Base-by-base conservation (phyloP, 2,329 filamentous ascomycete species). In the Calonectria hawksworthii region DNA sequence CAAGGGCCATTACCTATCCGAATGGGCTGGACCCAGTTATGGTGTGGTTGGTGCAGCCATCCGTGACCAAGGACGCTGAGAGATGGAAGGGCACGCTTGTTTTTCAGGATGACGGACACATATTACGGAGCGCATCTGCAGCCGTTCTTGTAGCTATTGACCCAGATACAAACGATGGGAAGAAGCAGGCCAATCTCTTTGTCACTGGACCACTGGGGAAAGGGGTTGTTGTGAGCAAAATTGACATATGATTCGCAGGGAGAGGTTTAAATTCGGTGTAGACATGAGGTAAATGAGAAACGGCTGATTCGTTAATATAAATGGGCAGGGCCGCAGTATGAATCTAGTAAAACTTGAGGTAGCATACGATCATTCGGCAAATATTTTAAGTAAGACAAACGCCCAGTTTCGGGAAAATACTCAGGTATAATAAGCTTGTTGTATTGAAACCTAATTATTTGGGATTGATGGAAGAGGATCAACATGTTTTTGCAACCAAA, bases 111-210 rank as follows among this genome's bases (percentile, higher is more conserved):
- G 44, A 34, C 9, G 61, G 61, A 4, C 38, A 65, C 6, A 65
- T 65, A 30, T 26, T 44, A 10, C 38, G 61, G 7, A 65, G 38
- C 14, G 61, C 61, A 13, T 65, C 61, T 7, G 30, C 61, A 2
- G 61, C 61, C 10, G 61, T 65, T 7, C 41, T 47, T 2, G 61
- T 65, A n/a, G 61, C 41, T 16, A 50, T 65, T 34, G 61, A 65
- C 11, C 61, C 61, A 4, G 61, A 65, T 18, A 50, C 30, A 9
- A 65, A 65, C 3, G 18, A 32, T 3, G 61, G 61, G 11, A 65
- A 50, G 41, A 65, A 65, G 41, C 61, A 65, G 21, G 61, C 61
- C 1, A 65, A 47, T 14, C 16, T 65, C 8, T 65, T 65, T 65
- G 41, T 65, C 4, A 50, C 61, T 34, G 41, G 61, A 4, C 61